These are phyloP conservation scores for Fusarium sp. DNA, from an alignment of 2,329 filamentous ascomycete species.

Conservation along the genomic window DNA sequence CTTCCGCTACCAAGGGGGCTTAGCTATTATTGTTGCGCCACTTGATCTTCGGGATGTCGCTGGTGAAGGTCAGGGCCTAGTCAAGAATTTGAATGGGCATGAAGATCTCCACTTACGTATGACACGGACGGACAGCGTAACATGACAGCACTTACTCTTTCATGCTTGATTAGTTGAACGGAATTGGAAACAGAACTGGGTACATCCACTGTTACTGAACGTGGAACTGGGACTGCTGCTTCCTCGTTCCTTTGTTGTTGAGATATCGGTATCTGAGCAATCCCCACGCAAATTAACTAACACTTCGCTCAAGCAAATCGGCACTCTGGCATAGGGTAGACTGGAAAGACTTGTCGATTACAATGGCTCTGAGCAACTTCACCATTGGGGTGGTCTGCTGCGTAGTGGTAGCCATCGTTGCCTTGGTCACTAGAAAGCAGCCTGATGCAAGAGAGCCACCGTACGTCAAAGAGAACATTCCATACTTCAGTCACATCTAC, in stretches of 20 bases:
- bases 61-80: no score
- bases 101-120: not conserved
- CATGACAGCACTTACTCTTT: not conserved
- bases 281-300: not conserved
- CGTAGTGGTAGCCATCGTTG: constrained; percentile 3
- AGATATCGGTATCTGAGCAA: not conserved
- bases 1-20: not conserved
- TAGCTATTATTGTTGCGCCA: not conserved
- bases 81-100: not conserved
- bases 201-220: not conserved
- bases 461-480: constrained; percentile 15
- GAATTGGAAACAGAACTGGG: not conserved
- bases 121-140: not conserved
- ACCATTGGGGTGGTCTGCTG: constrained; percentile 16
- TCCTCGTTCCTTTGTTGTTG: not conserved
- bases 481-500: constrained; percentile 29
- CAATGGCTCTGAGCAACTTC: constrained; percentile 15
- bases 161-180: not conserved
- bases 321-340: not conserved
- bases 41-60: not conserved
- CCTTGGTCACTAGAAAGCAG: not conserved
- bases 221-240: not conserved
- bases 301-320: not conserved
- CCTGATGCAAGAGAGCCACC: constrained; percentile 27
- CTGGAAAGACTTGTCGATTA: fast-evolving